A percentile compares a stretch with the other conserved stretches of the same genome.
Evolutionary conservation across 768 basidiomycete species (phyloP).

Genomic region (Leccinum obscurum): DNA sequence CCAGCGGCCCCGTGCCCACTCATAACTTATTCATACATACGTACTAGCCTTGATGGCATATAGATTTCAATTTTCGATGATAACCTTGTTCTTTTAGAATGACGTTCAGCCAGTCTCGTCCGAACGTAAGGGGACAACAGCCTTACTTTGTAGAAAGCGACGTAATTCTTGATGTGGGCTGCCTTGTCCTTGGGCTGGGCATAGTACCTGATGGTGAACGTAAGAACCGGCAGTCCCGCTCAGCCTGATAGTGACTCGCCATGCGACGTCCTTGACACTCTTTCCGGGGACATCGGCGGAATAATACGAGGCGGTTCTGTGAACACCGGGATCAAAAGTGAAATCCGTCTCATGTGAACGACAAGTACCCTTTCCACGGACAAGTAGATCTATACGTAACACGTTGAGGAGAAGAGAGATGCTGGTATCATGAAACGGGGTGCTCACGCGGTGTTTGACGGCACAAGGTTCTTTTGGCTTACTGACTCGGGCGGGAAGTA

Average conservation of each 20-base stretch:
- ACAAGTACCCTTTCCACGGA: constrained; percentile 68
- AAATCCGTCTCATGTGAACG: neutral
- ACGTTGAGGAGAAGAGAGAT: constrained; percentile 3
- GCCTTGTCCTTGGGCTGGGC: constrained; percentile 57
- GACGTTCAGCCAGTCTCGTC: neutral
- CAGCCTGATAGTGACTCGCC: constrained; percentile 44
- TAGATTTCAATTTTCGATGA: constrained; percentile 16
- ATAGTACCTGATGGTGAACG: constrained; percentile 60
- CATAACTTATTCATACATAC: neutral
- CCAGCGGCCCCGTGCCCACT: neutral
- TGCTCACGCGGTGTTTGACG: constrained; percentile 55
- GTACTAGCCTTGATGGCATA: neutral
- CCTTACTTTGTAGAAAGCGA: constrained; percentile 78
- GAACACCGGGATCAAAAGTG: constrained; percentile 3
- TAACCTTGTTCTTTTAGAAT: constrained; percentile 20
- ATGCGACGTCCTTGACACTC: constrained; percentile 59
- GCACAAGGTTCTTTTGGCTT: constrained; percentile 42
- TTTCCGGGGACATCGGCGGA: constrained; percentile 51
- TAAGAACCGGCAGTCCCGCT: neutral
- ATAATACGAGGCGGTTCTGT: constrained; percentile 67
- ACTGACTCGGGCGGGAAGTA: constrained; percentile 69
- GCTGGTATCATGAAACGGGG: neutral
- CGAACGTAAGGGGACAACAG: neutral
- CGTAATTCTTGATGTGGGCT: constrained; percentile 58
- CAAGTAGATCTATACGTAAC: constrained; percentile 47